Evolutionary conservation across 148 eudicot species (phyloP).

Genomic region (Dysphania ambrosioides): DNA sequence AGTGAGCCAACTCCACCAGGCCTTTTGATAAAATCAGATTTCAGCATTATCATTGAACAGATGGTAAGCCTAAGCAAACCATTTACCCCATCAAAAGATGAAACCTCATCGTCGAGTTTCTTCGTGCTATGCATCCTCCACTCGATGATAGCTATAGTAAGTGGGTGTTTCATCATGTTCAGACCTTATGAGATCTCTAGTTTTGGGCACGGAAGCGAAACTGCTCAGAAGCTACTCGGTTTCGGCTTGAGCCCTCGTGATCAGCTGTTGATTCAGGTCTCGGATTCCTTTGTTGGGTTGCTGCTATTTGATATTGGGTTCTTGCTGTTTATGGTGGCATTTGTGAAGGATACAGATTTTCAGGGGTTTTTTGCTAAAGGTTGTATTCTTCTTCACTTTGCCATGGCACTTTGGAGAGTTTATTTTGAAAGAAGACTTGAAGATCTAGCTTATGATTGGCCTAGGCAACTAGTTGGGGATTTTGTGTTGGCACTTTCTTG

Average conservation of each 20-base stretch:
- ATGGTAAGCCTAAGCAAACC: constrained; percentile 23
- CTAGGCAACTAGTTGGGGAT: constrained; percentile 57
- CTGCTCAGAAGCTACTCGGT: constrained; percentile 41
- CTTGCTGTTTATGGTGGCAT: constrained; percentile 60
- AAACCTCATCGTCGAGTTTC: constrained; percentile 30
- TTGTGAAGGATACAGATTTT: constrained; percentile 57
- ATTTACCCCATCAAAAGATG: background rate
- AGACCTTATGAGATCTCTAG: constrained; percentile 46
- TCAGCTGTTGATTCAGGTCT: constrained; percentile 46
- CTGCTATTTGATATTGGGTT: constrained; percentile 51
- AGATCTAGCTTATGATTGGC: constrained; percentile 55
- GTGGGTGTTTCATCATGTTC: constrained; percentile 58
- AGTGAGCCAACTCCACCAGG: too few relatives aligned
- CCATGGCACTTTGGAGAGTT: constrained; percentile 64
- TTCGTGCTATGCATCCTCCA: constrained; percentile 55
- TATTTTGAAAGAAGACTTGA: constrained; percentile 55
- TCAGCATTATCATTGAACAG: constrained; percentile 8
- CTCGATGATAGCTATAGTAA: constrained; percentile 36
- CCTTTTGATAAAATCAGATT: too few relatives aligned
- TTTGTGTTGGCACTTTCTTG: constrained; percentile 52
- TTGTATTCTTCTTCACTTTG: constrained; percentile 53
- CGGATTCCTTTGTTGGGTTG: constrained; percentile 62
- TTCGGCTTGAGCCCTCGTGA: constrained; percentile 54
- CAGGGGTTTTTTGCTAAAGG: constrained; percentile 70
- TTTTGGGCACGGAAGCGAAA: constrained; percentile 54